Percentiles rank a stretch among this genome's conserved stretches.
These are phyloP conservation scores for Trichoderma koningiopsis DNA, from an alignment of 2,329 filamentous ascomycete genomes.

Conservation along the genomic window DNA sequence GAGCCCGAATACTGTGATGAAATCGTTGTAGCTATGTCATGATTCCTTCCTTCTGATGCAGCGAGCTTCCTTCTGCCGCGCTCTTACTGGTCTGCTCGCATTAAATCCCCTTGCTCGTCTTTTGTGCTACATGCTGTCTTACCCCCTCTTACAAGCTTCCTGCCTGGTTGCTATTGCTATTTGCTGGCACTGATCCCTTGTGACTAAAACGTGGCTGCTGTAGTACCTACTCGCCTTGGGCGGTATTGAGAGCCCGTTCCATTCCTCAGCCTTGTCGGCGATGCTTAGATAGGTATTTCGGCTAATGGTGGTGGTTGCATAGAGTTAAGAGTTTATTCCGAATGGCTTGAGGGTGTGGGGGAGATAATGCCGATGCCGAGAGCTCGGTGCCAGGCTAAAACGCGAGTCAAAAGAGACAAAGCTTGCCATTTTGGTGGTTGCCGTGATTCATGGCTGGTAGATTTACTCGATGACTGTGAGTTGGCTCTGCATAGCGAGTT, in stretches of 20 bases:
- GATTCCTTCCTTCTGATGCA: not conserved
- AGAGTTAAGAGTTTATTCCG: constrained; percentile 17
- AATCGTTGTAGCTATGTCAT: not conserved
- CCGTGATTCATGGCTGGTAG: too few relatives aligned
- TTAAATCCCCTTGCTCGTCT: not conserved
- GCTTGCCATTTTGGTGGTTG: too few relatives aligned
- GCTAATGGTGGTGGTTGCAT: constrained; percentile 14
- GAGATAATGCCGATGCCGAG: not conserved
- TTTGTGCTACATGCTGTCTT: not conserved
- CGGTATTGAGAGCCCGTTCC: not conserved
- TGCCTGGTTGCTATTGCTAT: not conserved
- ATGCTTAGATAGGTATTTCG: not conserved
- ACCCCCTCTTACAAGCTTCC: not conserved
- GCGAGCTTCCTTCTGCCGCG: not conserved
- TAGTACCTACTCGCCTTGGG: not conserved
- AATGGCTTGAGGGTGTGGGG: not conserved
- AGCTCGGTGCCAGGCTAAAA: not conserved
- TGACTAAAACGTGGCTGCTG: not conserved
- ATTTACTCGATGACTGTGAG: not conserved
- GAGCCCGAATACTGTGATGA: not conserved
- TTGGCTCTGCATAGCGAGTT: not conserved
- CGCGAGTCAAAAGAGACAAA: not conserved
- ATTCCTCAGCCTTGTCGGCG: not conserved
- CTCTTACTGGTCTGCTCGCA: not conserved
- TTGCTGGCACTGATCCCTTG: not conserved